Percentiles rank a stretch among this genome's conserved stretches.
Conservation (phyloP, 2,329 filamentous ascomycete genomes). For the Dryadomyces quercus-mongolicae region DNA sequence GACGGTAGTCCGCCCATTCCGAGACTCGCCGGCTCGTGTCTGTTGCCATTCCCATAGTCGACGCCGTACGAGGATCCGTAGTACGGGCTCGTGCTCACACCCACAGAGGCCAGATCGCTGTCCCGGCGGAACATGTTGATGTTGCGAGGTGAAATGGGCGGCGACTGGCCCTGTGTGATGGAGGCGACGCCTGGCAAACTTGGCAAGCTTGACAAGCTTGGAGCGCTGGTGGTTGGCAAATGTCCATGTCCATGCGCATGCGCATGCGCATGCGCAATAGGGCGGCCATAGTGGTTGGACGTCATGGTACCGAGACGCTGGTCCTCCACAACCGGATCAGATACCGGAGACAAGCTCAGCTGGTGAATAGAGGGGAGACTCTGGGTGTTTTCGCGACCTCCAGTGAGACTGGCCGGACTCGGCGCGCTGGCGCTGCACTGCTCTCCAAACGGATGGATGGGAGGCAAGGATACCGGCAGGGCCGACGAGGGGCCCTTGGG, state of each 20-base stretch:
- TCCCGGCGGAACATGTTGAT: constrained; percentile 22
- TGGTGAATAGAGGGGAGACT: not conserved
- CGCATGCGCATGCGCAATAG: not conserved
- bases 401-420: not conserved
- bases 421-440: not conserved
- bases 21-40: not conserved
- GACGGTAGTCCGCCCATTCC: no score
- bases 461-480: constrained; percentile 14
- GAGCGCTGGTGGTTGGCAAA: constrained; percentile 18
- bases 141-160: constrained; percentile 39
- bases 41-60: not conserved
- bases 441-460: constrained; percentile 17
- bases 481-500: not conserved
- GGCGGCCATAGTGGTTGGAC: not conserved
- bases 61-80: constrained; percentile 28
- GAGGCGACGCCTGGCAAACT: constrained; percentile 19
- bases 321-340: not conserved
- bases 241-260: constrained; percentile 12
- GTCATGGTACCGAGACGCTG: not conserved
- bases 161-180: constrained; percentile 20
- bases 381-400: not conserved
- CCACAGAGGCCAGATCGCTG: constrained; percentile 30
- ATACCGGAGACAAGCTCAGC: not conserved
- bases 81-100: constrained; percentile 14
- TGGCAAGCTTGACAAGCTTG: constrained; percentile 5